phyloP scores from a whole-genome alignment of 345 rosid genomes.

The Sonneratia alba region DNA sequence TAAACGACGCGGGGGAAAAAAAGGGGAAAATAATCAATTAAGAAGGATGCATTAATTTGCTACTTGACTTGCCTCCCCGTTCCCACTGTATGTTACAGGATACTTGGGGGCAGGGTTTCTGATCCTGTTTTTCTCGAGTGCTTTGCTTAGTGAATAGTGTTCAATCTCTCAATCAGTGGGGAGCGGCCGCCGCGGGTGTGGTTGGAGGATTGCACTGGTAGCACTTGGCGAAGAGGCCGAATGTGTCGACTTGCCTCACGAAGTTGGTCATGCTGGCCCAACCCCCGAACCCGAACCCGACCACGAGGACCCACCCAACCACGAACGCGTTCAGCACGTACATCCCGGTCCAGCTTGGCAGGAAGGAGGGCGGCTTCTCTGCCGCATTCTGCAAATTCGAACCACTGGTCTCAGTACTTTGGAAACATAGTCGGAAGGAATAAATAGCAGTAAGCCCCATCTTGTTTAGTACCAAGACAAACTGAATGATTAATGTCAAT shows the following conservation, averaged over 20 bases:
- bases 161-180: conserved; percentile 10
- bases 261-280: conserved; percentile 98
- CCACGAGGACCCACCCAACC: conserved; percentile 71
- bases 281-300: conserved; percentile 97
- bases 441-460: neutral
- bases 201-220: conserved; percentile 75
- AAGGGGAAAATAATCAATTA: neutral
- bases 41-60: neutral
- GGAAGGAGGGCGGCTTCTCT: conserved; percentile 78
- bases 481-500: neutral
- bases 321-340: conserved; percentile 61
- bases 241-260: conserved; percentile 70
- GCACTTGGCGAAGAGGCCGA: conserved; percentile 98
- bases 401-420: neutral
- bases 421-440: no score
- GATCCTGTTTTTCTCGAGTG: neutral
- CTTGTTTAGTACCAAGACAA: neutral
- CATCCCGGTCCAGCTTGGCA: conserved; percentile 85
- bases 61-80: neutral
- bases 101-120: neutral
- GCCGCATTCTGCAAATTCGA: conserved; percentile 64
- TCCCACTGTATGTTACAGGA: neutral
- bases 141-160: neutral
- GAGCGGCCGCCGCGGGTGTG: conserved; percentile 26
- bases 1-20: conserved; percentile 6